phyloP scores from a whole-genome alignment of 257 asterid genomes.

The Fraxinus cuspidata region DNA sequence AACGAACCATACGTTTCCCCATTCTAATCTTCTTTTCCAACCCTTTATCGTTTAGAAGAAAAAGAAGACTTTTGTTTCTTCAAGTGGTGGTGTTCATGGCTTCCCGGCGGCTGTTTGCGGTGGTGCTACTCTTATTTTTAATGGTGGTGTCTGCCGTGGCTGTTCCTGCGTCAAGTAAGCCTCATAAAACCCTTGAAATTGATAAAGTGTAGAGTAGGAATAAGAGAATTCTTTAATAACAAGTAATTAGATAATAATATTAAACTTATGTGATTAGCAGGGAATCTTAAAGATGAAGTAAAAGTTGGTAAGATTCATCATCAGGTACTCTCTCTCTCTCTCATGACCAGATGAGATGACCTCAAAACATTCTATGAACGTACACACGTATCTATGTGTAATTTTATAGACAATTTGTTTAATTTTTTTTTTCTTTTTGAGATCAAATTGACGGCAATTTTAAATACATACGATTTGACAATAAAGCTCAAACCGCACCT shows the following conservation, averaged over 20 bases:
- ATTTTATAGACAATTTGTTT: no score
- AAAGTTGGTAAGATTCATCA: not conserved
- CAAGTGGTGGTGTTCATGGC: not conserved
- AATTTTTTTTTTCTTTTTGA: no score
- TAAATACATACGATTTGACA: no score
- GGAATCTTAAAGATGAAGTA: slow-evolving; percentile 2
- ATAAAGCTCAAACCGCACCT: no score
- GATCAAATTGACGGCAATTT: no score
- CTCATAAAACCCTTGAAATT: not conserved
- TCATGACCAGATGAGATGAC: not conserved
- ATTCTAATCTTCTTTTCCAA: not conserved
- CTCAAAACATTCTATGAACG: not conserved
- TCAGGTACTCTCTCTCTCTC: not conserved
- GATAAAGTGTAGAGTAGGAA: not conserved
- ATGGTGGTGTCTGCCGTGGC: not conserved
- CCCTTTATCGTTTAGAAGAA: not conserved
- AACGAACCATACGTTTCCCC: not conserved
- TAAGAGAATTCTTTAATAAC: not conserved
- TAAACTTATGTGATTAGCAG: not conserved
- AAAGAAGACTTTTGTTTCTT: not conserved
- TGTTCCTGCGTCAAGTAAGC: not conserved
- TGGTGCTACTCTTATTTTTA: not conserved
- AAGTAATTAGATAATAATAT: not conserved
- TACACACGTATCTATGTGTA: not conserved
- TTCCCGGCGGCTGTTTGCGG: not conserved